Base-by-base conservation (phyloP, 2,329 filamentous ascomycete genomes). In the Cladophialophora carrionii region DNA sequence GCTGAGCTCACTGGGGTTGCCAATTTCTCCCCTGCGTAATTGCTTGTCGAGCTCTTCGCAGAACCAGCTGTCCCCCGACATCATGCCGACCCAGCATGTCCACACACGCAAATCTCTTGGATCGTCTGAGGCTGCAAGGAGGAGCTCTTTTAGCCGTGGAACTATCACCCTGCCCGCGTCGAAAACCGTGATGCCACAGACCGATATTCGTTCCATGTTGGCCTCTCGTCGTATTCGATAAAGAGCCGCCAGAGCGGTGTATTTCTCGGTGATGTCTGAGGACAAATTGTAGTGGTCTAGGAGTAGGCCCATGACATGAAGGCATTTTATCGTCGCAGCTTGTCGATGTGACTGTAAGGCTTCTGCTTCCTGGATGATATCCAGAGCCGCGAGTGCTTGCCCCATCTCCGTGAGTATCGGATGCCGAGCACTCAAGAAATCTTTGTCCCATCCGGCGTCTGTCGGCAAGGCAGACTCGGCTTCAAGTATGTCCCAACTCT, bases 11-110 rank as follows among this genome's bases (percentile, higher is more conserved):
- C 17, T 14, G 4, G 32, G 9, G 12, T 51, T 9, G 20, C 12
- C 5, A 10, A 64, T 24, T 8, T 49, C 56, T 24, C 55, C 17
- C 10, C 14, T 20, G 7, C 48, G 14, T 8, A 29, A 34, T n/a
- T 59, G 62, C 10, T 20, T 48, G 17, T 26, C 48, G 62, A 64
- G 55, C 34, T 64, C 55, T 26, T 64, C 17, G 20, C 56, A n/a
- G 49, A 64, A 64, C 56, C 62, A 60, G 14, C 22, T 22, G 49
- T 64, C 56, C 5, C 49, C 56, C 12, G 62, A 57, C 49, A 56
- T 37, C 22, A 32, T 56, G 6, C 62, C 62, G 24, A 60, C 56
- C 12, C 20, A 56, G 9, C 54, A 49, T 3, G 43, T 49, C 62
- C 62, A 64, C 37, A 64, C 49, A 22, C 62, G 62, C 14, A 64